Evolutionary conservation across 2,329 filamentous ascomycete species (phyloP).

Genomic region (Huntiella omanensis): DNA sequence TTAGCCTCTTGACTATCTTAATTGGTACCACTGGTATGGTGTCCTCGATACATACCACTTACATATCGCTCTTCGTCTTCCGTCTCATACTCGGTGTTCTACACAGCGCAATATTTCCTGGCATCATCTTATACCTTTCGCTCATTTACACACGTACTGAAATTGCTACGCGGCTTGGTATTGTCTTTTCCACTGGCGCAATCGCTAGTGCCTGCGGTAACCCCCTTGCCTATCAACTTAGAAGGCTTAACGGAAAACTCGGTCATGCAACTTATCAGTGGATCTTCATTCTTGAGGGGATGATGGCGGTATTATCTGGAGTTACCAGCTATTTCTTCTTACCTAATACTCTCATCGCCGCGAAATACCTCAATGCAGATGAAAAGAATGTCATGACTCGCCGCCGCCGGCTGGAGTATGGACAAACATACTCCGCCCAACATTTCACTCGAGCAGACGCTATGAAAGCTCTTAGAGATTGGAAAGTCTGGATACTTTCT

Average conservation of each 20-base stretch:
- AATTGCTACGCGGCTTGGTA: neutral
- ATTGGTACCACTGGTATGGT: too few species aligned
- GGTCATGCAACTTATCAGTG: neutral
- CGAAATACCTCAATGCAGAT: neutral
- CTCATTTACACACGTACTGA: neutral
- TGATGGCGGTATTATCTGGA: neutral
- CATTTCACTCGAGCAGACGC: neutral
- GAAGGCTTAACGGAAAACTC: neutral
- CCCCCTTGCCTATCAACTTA: neutral
- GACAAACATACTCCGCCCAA: neutral
- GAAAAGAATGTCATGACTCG: neutral
- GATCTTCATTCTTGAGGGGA: neutral
- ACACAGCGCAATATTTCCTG: neutral
- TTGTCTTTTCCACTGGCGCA: neutral
- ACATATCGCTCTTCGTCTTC: too few species aligned
- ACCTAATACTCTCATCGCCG: neutral
- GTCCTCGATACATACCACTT: too few species aligned
- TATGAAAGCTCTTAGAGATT: neutral
- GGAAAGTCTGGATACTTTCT: conserved; percentile 2
- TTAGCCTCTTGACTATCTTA: too few species aligned
- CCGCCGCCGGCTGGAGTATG: neutral
- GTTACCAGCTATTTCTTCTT: neutral
- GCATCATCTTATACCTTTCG: neutral
- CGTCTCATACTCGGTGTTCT: too few species aligned
- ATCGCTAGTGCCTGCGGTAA: neutral